Evolutionary conservation across 768 basidiomycete species (phyloP).

Genomic region (Exidia glandulosa): DNA sequence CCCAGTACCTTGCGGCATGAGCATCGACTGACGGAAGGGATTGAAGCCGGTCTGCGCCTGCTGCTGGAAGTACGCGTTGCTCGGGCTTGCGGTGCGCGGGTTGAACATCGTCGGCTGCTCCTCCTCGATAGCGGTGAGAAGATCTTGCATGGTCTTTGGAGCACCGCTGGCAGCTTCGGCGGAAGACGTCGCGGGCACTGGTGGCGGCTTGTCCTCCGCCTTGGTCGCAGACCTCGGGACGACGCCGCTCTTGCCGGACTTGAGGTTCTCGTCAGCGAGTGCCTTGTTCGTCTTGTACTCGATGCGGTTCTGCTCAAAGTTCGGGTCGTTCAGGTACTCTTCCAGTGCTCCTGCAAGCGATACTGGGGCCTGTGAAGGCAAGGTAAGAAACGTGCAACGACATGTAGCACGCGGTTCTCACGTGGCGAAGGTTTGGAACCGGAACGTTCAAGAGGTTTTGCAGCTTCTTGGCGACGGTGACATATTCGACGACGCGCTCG

Average conservation of each 20-base stretch:
- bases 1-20: conserved; percentile 23
- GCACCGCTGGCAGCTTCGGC: conserved; percentile 13
- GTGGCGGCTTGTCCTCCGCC: conserved; percentile 8
- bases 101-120: conserved; percentile 58
- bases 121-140: conserved; percentile 84
- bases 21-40: conserved; percentile 61
- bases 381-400: not conserved
- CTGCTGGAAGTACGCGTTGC: conserved; percentile 15
- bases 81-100: conserved; percentile 41
- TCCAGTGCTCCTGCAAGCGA: conserved; percentile 88
- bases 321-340: conserved; percentile 92
- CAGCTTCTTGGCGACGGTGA: conserved; percentile 84
- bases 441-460: conserved; percentile 89
- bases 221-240: conserved; percentile 3
- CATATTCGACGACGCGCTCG: conserved; percentile 78
- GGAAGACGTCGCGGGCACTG: conserved; percentile 12
- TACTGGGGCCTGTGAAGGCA: conserved; percentile 69
- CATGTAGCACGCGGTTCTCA: conserved; percentile 5
- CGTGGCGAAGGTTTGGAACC: conserved; percentile 87
- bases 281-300: conserved; percentile 84
- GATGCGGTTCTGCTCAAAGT: conserved; percentile 88
- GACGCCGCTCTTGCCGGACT: conserved; percentile 1
- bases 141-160: conserved; percentile 54
- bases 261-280: conserved; percentile 37
- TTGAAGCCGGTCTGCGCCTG: conserved; percentile 41